Percentiles rank a stretch among this genome's conserved stretches.
Conservation (phyloP, 106 monocot species). For the Acorus gramineus region DNA sequence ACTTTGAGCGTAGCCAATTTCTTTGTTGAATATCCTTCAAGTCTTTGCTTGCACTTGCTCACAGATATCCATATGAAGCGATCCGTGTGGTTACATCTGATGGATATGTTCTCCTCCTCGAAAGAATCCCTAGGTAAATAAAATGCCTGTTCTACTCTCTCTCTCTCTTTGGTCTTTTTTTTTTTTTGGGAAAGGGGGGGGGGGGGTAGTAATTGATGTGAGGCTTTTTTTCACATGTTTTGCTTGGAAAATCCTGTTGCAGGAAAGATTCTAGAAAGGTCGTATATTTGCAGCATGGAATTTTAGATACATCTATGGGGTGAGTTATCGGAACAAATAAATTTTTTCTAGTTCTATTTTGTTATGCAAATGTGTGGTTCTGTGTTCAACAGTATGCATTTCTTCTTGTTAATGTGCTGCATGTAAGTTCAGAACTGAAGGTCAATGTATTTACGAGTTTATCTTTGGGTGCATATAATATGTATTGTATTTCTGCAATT, state of each 20-base stretch:
- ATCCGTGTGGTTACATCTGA: conserved; percentile 83
- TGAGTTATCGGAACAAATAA: conserved; percentile 18
- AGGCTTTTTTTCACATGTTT: too few species aligned
- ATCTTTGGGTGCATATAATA: too few species aligned
- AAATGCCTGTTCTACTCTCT: background rate
- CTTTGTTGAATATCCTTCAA: conserved; percentile 2
- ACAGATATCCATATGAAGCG: conserved; percentile 93
- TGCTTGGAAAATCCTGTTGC: background rate
- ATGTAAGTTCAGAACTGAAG: too few species aligned
- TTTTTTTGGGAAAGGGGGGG: background rate
- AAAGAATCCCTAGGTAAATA: conserved; percentile 86
- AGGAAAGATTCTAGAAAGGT: conserved; percentile 90
- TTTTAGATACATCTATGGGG: conserved; percentile 97
- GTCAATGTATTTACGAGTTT: too few species aligned
- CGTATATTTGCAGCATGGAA: conserved; percentile 88
- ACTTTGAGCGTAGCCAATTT: background rate
- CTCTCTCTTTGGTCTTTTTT: background rate
- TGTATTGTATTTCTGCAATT: background rate
- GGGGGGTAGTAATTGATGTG: background rate
- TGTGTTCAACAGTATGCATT: too few species aligned
- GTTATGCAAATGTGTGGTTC: too few species aligned
- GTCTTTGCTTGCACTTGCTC: conserved; percentile 2
- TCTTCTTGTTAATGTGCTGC: too few species aligned
- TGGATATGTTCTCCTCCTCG: conserved; percentile 89
- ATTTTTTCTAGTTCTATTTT: background rate